Conservation (phyloP, 1,284 basidiomycete genomes). For the Afroboletus lepidellus region DNA sequence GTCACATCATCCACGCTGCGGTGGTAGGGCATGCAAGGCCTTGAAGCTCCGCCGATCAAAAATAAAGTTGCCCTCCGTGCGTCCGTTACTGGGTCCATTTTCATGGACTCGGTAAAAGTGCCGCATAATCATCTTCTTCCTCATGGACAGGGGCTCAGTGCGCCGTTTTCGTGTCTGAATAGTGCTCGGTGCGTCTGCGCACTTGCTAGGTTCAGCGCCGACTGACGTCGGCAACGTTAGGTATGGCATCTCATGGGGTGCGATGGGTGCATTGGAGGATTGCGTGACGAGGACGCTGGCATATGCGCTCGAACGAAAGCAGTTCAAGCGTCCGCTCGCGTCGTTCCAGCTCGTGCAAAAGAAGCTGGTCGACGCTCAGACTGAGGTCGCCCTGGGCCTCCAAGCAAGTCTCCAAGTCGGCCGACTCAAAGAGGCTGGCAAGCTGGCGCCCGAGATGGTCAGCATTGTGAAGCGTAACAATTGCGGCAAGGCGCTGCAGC, state of each 20-base stretch:
- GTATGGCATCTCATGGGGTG: slow-evolving; percentile 91
- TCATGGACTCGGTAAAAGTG: slow-evolving; percentile 83
- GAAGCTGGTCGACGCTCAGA: slow-evolving; percentile 92
- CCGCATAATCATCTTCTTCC: slow-evolving; percentile 74
- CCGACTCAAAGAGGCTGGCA: slow-evolving; percentile 81
- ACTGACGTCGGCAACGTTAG: slow-evolving; percentile 32
- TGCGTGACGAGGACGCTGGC: slow-evolving; percentile 77
- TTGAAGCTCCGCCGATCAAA: slow-evolving; percentile 86
- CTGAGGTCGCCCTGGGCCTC: slow-evolving; percentile 82
- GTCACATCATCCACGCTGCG: neutral
- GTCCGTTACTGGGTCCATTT: slow-evolving; percentile 90
- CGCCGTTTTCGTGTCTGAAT: slow-evolving; percentile 90
- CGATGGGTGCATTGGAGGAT: slow-evolving; percentile 94
- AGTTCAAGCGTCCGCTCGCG: slow-evolving; percentile 88
- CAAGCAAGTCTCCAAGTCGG: slow-evolving; percentile 84
- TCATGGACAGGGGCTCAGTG: slow-evolving; percentile 71
- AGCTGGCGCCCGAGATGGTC: slow-evolving; percentile 88
- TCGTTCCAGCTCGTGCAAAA: slow-evolving; percentile 97
- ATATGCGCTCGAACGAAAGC: slow-evolving; percentile 88
- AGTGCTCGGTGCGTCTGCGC: slow-evolving; percentile 63
- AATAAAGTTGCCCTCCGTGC: slow-evolving; percentile 91
- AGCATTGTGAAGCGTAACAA: slow-evolving; percentile 96
- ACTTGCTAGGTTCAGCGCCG: neutral
- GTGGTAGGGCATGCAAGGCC: slow-evolving; percentile 74
- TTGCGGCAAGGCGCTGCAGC: slow-evolving; percentile 87